Evolutionary conservation across 768 basidiomycete genomes (phyloP), one percentile per base, ranked within the genome.

Genomic region (Coprinopsis sp.): DNA sequence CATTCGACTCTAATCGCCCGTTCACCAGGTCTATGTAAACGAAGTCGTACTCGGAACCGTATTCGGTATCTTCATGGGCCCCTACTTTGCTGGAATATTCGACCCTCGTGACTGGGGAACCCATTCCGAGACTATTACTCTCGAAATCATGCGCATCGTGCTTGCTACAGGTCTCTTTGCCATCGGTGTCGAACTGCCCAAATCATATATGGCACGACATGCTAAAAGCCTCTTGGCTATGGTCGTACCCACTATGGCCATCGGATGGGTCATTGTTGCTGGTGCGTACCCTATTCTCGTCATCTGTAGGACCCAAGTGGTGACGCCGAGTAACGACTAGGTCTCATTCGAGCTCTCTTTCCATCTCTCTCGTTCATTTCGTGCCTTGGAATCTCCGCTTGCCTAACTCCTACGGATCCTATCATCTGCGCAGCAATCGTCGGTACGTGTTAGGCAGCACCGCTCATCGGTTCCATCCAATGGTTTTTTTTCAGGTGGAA

Each of bases 101-200:
- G 68, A 91, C 54, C 93, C 92, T 5, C 74, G 85, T 3, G 70
- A 72, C 2, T 96, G 92, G 92, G 77, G 76, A 18, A 24, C 59
- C 3, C 55, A 64, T 12, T 57, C 70, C 28, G 73, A 78, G 57
- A 62, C 68, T 3, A 78, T 99, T 48, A 97, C 94, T 1, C 64
- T 67, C 14, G 93, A 95, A 64, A 67, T 95, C 14, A 93, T 84
- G 68, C 77, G 93, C 7, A 66, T 96, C 27, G 87, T 96, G 40
- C 86, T 99, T 36, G 94, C 86, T 3, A 84, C 88, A 1, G 90
- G 91, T 22, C 79, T 98, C 1, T 99, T 99, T 57, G 90, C 94
- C 6, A 91, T 97, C 24, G 95, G 95, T 2, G 91, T 95, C 21
- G 94, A 99, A 62, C 72, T 98, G 27, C 94, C 95, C 0, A 72